These are phyloP conservation scores for Exidia glandulosa DNA, from an alignment of 768 basidiomycete genomes.

Conservation along the genomic window DNA sequence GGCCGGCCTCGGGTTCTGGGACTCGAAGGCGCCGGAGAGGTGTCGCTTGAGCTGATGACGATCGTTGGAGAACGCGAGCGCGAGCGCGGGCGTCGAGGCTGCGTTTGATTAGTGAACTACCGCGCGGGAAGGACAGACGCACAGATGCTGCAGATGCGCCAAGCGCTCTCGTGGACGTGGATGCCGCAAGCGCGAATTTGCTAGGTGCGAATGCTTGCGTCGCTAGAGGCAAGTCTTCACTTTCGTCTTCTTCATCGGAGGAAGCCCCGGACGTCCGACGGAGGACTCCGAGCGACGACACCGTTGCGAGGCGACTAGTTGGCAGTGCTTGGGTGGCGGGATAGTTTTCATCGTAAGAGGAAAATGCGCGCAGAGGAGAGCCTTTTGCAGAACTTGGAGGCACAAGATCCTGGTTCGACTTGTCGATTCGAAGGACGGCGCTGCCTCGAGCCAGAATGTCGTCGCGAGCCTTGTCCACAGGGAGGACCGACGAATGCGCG, in stretches of 20 bases:
- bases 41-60: slow-evolving; percentile 21
- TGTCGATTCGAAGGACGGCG: slow-evolving; percentile 16
- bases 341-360: neutral
- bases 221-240: too few species aligned
- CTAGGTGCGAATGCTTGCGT: too few species aligned
- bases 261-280: too few species aligned
- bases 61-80: slow-evolving; percentile 1
- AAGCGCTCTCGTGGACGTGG: too few species aligned
- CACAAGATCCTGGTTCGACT: too few species aligned
- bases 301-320: slow-evolving; percentile 4
- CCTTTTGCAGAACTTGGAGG: too few species aligned
- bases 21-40: slow-evolving; percentile 10
- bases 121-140: too few species aligned
- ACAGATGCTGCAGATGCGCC: neutral
- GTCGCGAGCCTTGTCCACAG: slow-evolving; percentile 35
- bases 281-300: too few species aligned
- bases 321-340: slow-evolving; percentile 11
- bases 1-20: neutral
- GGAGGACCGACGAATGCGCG: slow-evolving; percentile 31
- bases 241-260: too few species aligned
- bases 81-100: slow-evolving; percentile 25
- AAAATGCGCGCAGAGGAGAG: neutral
- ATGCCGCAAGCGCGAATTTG: too few species aligned
- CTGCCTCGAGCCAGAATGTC: slow-evolving; percentile 29
- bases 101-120: neutral